A percentile compares a stretch with the other conserved stretches of the same genome.
Evolutionary conservation across 257 asterid species (phyloP).

Genomic region (Solanum lycopersicoides): DNA sequence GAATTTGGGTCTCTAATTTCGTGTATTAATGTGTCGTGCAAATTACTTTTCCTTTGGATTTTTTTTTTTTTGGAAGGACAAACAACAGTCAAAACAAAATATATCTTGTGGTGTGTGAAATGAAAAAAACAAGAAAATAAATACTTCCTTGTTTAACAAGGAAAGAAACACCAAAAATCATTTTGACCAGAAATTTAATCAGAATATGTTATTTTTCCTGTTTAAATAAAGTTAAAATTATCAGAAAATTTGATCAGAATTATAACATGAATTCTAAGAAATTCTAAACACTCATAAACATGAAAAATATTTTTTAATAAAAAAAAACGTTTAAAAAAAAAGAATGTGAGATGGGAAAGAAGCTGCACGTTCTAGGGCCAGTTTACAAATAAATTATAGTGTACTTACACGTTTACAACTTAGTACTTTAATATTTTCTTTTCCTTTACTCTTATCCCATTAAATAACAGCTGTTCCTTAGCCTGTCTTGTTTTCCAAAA

Average conservation of each 20-base stretch:
- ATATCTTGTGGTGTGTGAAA: not conserved
- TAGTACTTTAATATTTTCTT: not conserved
- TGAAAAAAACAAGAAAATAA: not conserved
- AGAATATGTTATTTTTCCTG: too few relatives aligned
- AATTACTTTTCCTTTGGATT: not conserved
- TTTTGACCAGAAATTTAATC: too few relatives aligned
- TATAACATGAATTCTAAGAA: accelerated
- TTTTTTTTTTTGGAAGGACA: not conserved
- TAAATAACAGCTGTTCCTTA: not conserved
- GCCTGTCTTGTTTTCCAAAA: not conserved
- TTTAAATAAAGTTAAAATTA: too few relatives aligned
- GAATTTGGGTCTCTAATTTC: not conserved
- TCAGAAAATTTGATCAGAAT: too few relatives aligned
- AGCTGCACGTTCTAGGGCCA: not conserved
- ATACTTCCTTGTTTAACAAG: too few relatives aligned
- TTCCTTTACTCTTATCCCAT: not conserved
- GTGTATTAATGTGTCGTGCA: not conserved
- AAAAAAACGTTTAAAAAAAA: not conserved
- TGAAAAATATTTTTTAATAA: too few relatives aligned
- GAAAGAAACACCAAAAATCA: too few relatives aligned
- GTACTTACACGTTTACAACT: not conserved
- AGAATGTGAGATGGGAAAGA: not conserved
- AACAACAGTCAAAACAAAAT: not conserved
- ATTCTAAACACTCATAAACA: too few relatives aligned
- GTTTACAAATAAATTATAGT: not conserved